Evolutionary conservation across 805 yeast species (phyloP).

Genomic region (Candida morakotiae): DNA sequence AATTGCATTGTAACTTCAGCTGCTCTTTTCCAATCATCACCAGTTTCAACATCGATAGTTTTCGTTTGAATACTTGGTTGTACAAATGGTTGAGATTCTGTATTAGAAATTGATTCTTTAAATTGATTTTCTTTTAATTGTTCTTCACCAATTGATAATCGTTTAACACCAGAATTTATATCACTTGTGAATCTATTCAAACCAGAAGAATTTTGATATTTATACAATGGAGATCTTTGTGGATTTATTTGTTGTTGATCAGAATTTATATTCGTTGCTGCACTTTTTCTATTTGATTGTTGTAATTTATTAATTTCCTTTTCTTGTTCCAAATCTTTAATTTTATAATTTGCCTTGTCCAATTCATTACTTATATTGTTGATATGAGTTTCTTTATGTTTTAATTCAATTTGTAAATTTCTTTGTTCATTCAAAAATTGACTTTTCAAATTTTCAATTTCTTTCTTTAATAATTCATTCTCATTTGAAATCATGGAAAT

Average conservation of each 20-base stretch:
- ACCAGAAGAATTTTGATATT: not conserved
- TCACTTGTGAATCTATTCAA: slow-evolving; percentile 25
- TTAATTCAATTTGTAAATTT: slow-evolving; percentile 39
- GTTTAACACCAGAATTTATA: slow-evolving; percentile 37
- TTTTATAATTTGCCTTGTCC: slow-evolving; percentile 51
- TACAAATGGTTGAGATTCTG: not conserved
- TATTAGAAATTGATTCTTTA: not conserved
- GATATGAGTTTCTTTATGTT: slow-evolving; percentile 69
- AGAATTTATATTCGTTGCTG: not conserved
- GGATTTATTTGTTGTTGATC: slow-evolving; percentile 6
- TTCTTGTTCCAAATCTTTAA: slow-evolving; percentile 50
- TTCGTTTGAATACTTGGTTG: slow-evolving; percentile 2
- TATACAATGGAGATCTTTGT: slow-evolving; percentile 4
- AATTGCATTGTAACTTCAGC: slow-evolving; percentile 85
- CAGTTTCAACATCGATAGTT: slow-evolving; percentile 38
- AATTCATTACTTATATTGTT: slow-evolving; percentile 57
- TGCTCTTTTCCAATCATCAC: slow-evolving; percentile 83
- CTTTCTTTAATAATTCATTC: slow-evolving; percentile 13
- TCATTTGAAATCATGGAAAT: slow-evolving; percentile 16
- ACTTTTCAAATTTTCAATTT: slow-evolving; percentile 20
- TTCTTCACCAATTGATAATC: slow-evolving; percentile 33
- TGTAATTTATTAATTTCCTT: slow-evolving; percentile 26
- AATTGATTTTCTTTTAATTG: not conserved
- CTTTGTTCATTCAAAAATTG: slow-evolving; percentile 26
- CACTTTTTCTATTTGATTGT: slow-evolving; percentile 11